Base-by-base conservation (phyloP, 768 basidiomycete species). In the Kwoniella mangroviensis region DNA sequence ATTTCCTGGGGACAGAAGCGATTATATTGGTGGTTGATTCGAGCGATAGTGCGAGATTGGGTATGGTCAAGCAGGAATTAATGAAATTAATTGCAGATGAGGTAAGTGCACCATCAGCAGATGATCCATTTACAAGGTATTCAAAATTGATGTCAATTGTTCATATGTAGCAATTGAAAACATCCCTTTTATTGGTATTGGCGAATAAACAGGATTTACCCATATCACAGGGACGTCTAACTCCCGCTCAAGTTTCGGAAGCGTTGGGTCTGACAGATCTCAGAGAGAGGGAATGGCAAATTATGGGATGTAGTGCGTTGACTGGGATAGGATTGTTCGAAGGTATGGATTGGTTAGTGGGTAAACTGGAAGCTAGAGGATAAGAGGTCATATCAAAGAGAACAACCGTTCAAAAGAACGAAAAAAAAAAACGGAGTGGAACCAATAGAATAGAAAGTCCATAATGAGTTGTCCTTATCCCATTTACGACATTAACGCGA, bases 121-220 rank as follows among this genome's bases (percentile, higher is more conserved):
- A 11, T n/a, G 53, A 12, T 54, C 19, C 53, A 54, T n/a, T 21
- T 9, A 28, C 26, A 28, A 28, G 4, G 26, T 28, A 28, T 28
- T 28, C 26, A 28, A 28, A 28, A 28, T 28, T 45, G 45, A 49
- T 49, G 45, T 49, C 43, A 45, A 3, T 19, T 9, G 5, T 19
- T 49, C 10, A 9, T n/a, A 0, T 21, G 26, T 51, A 81, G 80
- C 69, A 75, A 67, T 72, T 82, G 19, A 59, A 72, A 65, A 75
- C 74, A 42, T 70, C 79, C 9, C 65, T 81, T 13, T 70, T 83
- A 26, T 75, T 83, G 10, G 80, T 83, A 21, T 74, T 81, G 6
- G 83, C 83, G 10, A 83, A 83, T 60, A 83, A 83, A 69, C 83
- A 84, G 61, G 83, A 84, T 63, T 70, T 84, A 22, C 79, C 81